These are phyloP conservation scores for Diaporthe vaccinii DNA, from an alignment of 2,329 filamentous ascomycete species.

Conservation along the genomic window DNA sequence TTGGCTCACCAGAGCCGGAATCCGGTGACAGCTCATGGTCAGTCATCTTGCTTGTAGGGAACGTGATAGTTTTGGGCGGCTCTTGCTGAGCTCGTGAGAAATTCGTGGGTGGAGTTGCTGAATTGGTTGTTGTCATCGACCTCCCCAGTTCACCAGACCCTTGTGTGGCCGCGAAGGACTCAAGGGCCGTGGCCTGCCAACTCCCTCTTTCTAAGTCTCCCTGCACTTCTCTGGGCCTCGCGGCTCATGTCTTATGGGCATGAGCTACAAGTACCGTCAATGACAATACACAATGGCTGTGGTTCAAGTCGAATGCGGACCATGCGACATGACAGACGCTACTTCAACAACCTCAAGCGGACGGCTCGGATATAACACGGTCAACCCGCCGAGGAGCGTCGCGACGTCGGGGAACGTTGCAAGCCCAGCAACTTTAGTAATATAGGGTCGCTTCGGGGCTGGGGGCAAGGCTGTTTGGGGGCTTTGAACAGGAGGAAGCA, in stretches of 20 bases:
- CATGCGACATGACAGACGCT: conserved; percentile 4
- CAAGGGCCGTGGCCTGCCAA: conserved; percentile 18
- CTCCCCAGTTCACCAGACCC: not conserved
- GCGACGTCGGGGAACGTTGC: not conserved
- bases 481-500: conserved; percentile 8
- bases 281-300: conserved; percentile 10
- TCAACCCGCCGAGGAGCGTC: not conserved
- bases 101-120: not conserved
- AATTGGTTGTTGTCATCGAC: conserved; percentile 13
- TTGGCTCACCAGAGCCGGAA: conserved; percentile 36
- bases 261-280: not conserved
- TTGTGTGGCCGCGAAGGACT: conserved; percentile 1
- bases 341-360: conserved; percentile 17
- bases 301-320: conserved; percentile 6
- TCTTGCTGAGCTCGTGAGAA: not conserved
- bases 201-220: conserved; percentile 33
- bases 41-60: conserved; percentile 25
- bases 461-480: not conserved
- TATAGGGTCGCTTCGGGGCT: not conserved
- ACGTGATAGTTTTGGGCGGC: conserved; percentile 1
- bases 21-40: conserved; percentile 36
- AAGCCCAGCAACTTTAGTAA: not conserved
- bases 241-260: conserved; percentile 37
- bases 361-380: conserved; percentile 37
- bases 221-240: conserved; percentile 22